These are phyloP conservation scores for Irpex sp. DNA, from an alignment of 1,284 basidiomycete genomes.

Conservation along the genomic window DNA sequence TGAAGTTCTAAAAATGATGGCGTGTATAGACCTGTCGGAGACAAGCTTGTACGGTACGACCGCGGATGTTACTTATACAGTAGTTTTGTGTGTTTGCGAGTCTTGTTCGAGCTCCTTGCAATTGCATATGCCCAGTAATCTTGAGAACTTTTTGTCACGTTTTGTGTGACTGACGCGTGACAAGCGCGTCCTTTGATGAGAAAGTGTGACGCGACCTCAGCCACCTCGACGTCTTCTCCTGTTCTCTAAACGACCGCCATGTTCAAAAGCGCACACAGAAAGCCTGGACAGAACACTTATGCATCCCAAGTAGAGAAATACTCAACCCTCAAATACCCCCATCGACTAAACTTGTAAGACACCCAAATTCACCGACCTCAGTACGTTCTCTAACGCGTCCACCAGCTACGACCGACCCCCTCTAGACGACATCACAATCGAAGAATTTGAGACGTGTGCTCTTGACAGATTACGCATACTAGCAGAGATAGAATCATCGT, in stretches of 20 bases:
- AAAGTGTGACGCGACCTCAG: constrained; percentile 1
- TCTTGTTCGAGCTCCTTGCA: too few relatives aligned
- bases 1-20: too few relatives aligned
- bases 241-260: not conserved
- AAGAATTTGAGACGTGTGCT: constrained; percentile 94
- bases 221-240: not conserved
- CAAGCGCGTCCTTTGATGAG: constrained; percentile 7
- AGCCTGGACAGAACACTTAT: constrained; percentile 1
- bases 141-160: not conserved
- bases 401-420: constrained; percentile 12
- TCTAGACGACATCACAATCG: constrained; percentile 86
- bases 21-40: too few relatives aligned
- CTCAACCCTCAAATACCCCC: constrained; percentile 22
- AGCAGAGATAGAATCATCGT: constrained; percentile 92
- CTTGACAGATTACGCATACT: constrained; percentile 87
- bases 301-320: constrained; percentile 25
- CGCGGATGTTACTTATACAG: too few relatives aligned
- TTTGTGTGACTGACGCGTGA: constrained; percentile 11
- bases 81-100: too few relatives aligned
- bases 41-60: too few relatives aligned
- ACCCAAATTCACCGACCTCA: not conserved
- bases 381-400: not conserved
- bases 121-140: too few relatives aligned
- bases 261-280: constrained; percentile 10
- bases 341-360: constrained; percentile 10